phyloP scores from a whole-genome alignment of 176 grass and related monocot genomes.

The Triticum timopheevii region DNA sequence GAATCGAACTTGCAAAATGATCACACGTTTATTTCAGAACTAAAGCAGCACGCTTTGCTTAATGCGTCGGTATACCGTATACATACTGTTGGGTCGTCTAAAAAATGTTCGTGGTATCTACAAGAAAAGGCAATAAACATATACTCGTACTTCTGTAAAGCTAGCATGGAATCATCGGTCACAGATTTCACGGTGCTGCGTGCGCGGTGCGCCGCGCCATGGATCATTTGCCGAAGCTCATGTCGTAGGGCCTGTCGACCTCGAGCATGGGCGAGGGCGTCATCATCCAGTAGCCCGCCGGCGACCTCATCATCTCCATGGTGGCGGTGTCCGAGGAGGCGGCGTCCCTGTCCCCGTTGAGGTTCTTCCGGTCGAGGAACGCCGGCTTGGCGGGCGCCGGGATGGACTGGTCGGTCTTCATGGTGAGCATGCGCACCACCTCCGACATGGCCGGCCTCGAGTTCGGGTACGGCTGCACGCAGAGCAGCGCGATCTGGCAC shows the following conservation, averaged over 20 bases:
- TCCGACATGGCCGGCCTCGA: constrained; percentile 53
- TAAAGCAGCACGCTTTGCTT: background rate
- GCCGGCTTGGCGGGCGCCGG: constrained; percentile 40
- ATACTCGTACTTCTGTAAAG: background rate
- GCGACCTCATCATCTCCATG: constrained; percentile 37
- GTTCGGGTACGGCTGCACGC: constrained; percentile 46
- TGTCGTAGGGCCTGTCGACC: constrained; percentile 47
- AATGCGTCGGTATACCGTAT: background rate
- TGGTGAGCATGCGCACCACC: constrained; percentile 47
- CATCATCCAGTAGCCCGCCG: constrained; percentile 41
- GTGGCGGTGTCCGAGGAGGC: constrained; percentile 22
- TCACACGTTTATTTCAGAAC: background rate
- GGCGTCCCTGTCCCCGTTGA: constrained; percentile 29
- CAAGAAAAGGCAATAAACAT: background rate
- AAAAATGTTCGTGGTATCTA: background rate
- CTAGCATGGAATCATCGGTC: background rate
- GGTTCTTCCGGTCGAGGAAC: constrained; percentile 55
- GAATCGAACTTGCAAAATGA: background rate
- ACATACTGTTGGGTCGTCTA: background rate
- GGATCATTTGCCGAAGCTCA: constrained; percentile 38
- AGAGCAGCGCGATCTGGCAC: constrained; percentile 54
- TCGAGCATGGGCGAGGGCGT: constrained; percentile 41
- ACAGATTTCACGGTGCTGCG: background rate
- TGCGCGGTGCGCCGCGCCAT: background rate
- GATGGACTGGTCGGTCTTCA: constrained; percentile 40